A percentile compares a stretch with the other conserved stretches of the same genome.
These are phyloP conservation scores for Mrakia gelida DNA, from an alignment of 768 basidiomycete species.

Conservation along the genomic window DNA sequence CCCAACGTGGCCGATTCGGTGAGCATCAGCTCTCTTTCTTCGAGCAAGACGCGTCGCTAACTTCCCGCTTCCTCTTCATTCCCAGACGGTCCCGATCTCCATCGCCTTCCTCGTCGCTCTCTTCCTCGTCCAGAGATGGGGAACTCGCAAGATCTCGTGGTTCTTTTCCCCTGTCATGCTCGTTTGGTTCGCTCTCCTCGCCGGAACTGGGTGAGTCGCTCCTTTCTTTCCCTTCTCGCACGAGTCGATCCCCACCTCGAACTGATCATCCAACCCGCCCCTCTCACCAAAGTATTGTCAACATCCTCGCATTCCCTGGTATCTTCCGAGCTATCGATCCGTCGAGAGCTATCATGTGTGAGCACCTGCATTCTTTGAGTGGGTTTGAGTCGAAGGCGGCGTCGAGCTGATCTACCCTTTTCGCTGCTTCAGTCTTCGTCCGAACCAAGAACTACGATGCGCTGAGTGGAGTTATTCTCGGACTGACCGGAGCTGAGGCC, in stretches of 20 bases:
- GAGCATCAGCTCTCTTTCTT: background rate
- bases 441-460: constrained; percentile 60
- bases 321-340: constrained; percentile 66
- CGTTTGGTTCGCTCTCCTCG: constrained; percentile 57
- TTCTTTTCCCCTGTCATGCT: constrained; percentile 58
- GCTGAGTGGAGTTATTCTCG: constrained; percentile 56
- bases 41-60: background rate
- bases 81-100: constrained; percentile 56
- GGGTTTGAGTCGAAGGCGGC: no score
- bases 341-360: constrained; percentile 60
- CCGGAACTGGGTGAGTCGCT: constrained; percentile 48
- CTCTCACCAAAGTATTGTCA: constrained; percentile 47
- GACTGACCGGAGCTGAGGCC: constrained; percentile 61
- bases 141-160: constrained; percentile 53
- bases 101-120: constrained; percentile 59
- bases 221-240: background rate
- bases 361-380: constrained; percentile 37
- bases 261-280: background rate
- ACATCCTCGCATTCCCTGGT: constrained; percentile 55
- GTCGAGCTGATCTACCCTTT: background rate
- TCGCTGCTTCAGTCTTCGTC: constrained; percentile 54
- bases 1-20: constrained; percentile 46
- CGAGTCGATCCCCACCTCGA: background rate
- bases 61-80: background rate
- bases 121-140: constrained; percentile 60